Evolutionary conservation across 2,329 filamentous ascomycete species (phyloP), one percentile per base, ranked within the genome.

Genomic region (Sclerotinia borealis): DNA sequence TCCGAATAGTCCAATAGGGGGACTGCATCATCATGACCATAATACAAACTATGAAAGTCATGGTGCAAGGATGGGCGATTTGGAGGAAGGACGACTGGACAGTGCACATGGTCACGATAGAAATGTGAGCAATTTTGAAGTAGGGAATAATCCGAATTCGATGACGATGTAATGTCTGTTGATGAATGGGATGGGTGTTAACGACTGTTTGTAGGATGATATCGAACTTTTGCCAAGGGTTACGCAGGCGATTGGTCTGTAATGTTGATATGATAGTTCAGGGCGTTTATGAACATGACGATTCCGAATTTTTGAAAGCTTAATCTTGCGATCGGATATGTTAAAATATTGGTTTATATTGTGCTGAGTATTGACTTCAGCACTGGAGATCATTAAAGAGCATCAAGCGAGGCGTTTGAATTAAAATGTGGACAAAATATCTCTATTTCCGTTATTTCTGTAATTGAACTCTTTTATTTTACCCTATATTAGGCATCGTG

Each of bases 201-300:
- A 65, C 54, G 43, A 19, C 29, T 49, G 22, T 62, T 51, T 62
- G 52, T 37, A 66, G 63, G 64, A 66, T 63, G 51, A 66, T 55
- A 64, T 66, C 62, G 63, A 64, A 34, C 63, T 64, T 49, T 48
- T 66, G n/a, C 56, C 64, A 36, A 64, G 61, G 39, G 45, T 8
- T 51, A 25, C 19, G 9, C 61, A 49, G 47, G 43, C 43, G 25
- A 45, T 11, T 19, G 22, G 48, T 13, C 13, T 29, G n/a, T 27
- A 59, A 22, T 25, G 2, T 19, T n/a, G 27, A 19, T n/a, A n/a
- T n/a, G n/a, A 55, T 19, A 22, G 27, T 50, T n/a, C 29, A 17
- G 5, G 52, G 52, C 27, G 37, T 55, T 43, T 15, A 8, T 41
- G 27, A 2, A 3, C 13, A 43, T 55, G 25, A 43, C n/a, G 25